These are phyloP conservation scores for Leccinum pellstonianum DNA, from an alignment of 768 basidiomycete species.

Conservation along the genomic window DNA sequence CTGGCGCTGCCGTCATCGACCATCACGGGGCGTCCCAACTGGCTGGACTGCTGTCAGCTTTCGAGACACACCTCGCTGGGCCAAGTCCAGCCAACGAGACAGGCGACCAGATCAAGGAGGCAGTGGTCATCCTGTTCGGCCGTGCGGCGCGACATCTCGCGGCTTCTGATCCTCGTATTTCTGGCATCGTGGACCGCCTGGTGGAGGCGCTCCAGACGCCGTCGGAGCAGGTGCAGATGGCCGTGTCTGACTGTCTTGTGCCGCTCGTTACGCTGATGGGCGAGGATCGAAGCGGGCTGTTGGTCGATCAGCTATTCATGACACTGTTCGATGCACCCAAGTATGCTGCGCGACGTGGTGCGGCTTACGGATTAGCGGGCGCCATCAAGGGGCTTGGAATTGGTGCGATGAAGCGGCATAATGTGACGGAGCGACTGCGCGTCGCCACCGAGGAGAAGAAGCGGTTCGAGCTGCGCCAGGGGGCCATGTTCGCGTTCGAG, in stretches of 20 bases:
- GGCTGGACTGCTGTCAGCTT: constrained; percentile 71
- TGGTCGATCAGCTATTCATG: constrained; percentile 77
- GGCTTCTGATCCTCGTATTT: constrained; percentile 71
- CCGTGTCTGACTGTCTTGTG: constrained; percentile 92
- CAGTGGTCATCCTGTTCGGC: constrained; percentile 92
- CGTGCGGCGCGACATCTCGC: constrained; percentile 88
- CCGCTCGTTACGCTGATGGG: constrained; percentile 77
- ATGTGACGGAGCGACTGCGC: constrained; percentile 70
- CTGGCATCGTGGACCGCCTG: constrained; percentile 77
- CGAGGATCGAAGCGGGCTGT: constrained; percentile 36
- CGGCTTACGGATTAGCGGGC: constrained; percentile 94
- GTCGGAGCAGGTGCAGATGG: constrained; percentile 93
- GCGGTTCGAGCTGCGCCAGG: constrained; percentile 81
- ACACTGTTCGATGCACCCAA: constrained; percentile 78
- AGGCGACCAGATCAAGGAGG: constrained; percentile 89
- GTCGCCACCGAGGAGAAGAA: constrained; percentile 88
- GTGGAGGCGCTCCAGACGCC: constrained; percentile 91
- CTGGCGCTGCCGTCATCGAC: constrained; percentile 81
- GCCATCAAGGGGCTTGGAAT: constrained; percentile 91
- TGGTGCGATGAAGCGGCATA: constrained; percentile 78
- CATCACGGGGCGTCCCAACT: constrained; percentile 72
- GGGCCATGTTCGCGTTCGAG: constrained; percentile 93
- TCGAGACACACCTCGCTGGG: constrained; percentile 70
- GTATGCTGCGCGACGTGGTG: constrained; percentile 94
- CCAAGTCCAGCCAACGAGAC: constrained; percentile 62